Evolutionary conservation across 2,329 filamentous ascomycete species (phyloP), one percentile per base, ranked within the genome.

Genomic region (Capronia epimyces): DNA sequence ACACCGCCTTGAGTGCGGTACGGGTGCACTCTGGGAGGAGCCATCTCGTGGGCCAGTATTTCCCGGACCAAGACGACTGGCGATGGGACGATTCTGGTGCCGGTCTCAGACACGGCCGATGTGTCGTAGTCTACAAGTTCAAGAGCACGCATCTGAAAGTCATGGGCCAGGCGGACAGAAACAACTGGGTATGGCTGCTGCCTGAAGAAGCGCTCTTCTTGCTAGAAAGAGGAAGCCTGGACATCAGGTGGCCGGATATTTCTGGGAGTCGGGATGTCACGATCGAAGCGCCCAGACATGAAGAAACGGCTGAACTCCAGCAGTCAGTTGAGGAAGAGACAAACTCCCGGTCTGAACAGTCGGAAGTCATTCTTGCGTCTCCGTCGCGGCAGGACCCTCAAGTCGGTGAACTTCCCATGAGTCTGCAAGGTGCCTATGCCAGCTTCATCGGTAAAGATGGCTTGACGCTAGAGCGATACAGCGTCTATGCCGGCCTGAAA

Each of bases 181-280:
- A 76, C 53, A 79, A 83, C 24, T 81, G 79, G 56, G 71, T 90
- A 34, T 96, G 90, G 90, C 66, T 98, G 44, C 68, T 95, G 32
- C 91, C 91, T 0, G 93, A 98, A 65, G 93, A 98, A 69, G 87
- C 89, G 4, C 75, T 98, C 46, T 96, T 89, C 63, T 68, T 96
- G 56, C 75, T 97, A 7, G 93, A 98, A 72, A 76, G 93, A 62
- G 93, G 91, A 0, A 89, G 81, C 41, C 63, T 97, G 62, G 89
- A 97, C 67, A 77, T 96, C 34, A 84, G 89, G 75, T 96, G 88
- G 87, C 88, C 88, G 1, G 61, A 61, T 31, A 64, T 66, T 4
- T 65, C 64, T 4, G 59, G 65, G 18, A 62, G 64, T 1, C 62
- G 53, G 3, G 40, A 29, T 24, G 5, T 12, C n/a, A 12, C 25